Percentiles rank a stretch among this genome's conserved stretches.
Evolutionary conservation across 2,329 filamentous ascomycete genomes (phyloP).

Genomic region (Arthrobotrys megalospora): DNA sequence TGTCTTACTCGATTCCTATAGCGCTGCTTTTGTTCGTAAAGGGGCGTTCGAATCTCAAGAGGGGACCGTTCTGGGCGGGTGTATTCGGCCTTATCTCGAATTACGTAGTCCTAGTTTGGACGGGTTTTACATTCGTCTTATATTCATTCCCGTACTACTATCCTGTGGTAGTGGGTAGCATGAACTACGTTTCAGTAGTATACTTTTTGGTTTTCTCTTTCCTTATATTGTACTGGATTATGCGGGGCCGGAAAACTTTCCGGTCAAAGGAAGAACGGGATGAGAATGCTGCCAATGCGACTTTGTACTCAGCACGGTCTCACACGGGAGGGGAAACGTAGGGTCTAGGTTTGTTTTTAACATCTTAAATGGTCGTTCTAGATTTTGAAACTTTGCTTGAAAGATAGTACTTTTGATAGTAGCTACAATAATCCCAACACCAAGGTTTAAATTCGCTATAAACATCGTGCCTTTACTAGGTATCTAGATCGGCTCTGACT

Average conservation of each 20-base stretch:
- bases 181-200: slow-evolving; percentile 66
- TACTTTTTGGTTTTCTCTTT: slow-evolving; percentile 64
- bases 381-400: not conserved
- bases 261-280: slow-evolving; percentile 63
- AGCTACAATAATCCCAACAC: slow-evolving; percentile 14
- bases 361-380: slow-evolving; percentile 5
- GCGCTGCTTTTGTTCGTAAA: slow-evolving; percentile 68
- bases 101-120: slow-evolving; percentile 67
- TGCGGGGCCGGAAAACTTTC: slow-evolving; percentile 64
- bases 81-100: slow-evolving; percentile 66
- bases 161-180: slow-evolving; percentile 66
- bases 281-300: slow-evolving; percentile 9
- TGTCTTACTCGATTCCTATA: slow-evolving; percentile 66
- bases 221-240: slow-evolving; percentile 64
- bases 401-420: slow-evolving; percentile 23
- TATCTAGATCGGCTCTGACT: not conserved
- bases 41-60: slow-evolving; percentile 67
- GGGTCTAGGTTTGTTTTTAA: not conserved
- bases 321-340: not conserved
- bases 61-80: slow-evolving; percentile 68
- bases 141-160: slow-evolving; percentile 69
- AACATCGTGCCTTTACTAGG: not conserved
- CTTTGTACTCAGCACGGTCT: not conserved
- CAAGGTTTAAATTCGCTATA: not conserved
- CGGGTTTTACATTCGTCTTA: slow-evolving; percentile 69